phyloP scores from a whole-genome alignment of 495 filamentous ascomycete species.

The Cercophora sp. region DNA sequence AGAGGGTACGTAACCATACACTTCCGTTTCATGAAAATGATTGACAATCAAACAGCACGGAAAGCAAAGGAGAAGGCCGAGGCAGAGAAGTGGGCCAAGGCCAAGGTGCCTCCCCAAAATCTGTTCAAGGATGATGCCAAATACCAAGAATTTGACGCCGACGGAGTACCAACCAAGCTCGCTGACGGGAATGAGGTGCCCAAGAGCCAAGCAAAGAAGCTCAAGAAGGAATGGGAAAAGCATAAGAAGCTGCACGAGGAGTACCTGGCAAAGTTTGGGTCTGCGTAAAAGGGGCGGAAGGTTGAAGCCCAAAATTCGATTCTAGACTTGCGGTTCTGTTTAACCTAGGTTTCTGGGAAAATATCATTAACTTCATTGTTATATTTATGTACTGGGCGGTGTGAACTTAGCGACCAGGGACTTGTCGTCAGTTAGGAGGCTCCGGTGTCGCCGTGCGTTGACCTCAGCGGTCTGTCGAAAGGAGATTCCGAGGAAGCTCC shows the following conservation, averaged over 20 bases:
- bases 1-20: slow-evolving; percentile 41
- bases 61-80: slow-evolving; percentile 51
- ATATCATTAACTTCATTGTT: no score
- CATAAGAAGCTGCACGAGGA: slow-evolving; percentile 85
- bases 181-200: slow-evolving; percentile 72
- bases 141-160: slow-evolving; percentile 78
- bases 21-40: slow-evolving; percentile 24
- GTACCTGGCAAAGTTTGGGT: slow-evolving; percentile 28
- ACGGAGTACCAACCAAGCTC: slow-evolving; percentile 77
- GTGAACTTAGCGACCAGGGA: no score
- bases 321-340: not conserved
- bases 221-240: slow-evolving; percentile 86
- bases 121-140: slow-evolving; percentile 70
- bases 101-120: slow-evolving; percentile 61
- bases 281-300: not conserved
- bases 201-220: slow-evolving; percentile 75
- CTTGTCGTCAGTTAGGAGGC: no score
- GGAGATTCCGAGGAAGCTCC: no score
- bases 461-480: no score
- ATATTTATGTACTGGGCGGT: no score
- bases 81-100: slow-evolving; percentile 61
- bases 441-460: no score
- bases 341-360: not conserved
- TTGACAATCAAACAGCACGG: slow-evolving; percentile 23
- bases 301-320: no score